phyloP scores from a whole-genome alignment of 371 early-diverging fungal species.

The Parasitella parasitica region DNA sequence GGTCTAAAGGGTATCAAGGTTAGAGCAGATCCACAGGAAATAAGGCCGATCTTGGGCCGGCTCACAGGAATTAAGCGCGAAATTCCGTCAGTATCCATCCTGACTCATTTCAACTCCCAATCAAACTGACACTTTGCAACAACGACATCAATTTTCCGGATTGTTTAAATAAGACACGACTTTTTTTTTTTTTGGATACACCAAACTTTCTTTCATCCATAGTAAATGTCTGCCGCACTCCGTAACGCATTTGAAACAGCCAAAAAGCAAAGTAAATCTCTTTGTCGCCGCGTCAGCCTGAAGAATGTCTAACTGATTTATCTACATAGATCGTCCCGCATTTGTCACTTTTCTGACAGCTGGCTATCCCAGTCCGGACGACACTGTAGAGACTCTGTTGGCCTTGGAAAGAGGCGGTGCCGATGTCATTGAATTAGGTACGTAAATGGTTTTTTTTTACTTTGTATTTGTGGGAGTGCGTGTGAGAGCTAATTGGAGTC shows the following conservation, averaged over 20 bases:
- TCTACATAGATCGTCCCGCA: slow-evolving; percentile 77
- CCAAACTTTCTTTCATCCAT: neutral
- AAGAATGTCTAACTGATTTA: neutral
- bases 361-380: slow-evolving; percentile 80
- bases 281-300: neutral
- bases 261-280: slow-evolving; percentile 44
- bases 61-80: slow-evolving; percentile 9
- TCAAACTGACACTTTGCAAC: neutral
- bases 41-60: slow-evolving; percentile 4
- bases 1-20: neutral
- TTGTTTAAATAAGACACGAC: slow-evolving; percentile 1
- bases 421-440: slow-evolving; percentile 96
- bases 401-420: slow-evolving; percentile 90
- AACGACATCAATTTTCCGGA: neutral
- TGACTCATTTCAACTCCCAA: slow-evolving; percentile 13
- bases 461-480: neutral
- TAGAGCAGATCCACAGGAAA: neutral
- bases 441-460: neutral
- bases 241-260: slow-evolving; percentile 43
- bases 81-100: neutral
- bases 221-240: slow-evolving; percentile 44
- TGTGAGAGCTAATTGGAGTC: neutral
- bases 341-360: slow-evolving; percentile 95
- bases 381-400: slow-evolving; percentile 82
- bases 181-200: neutral